Conservation (phyloP, 768 basidiomycete species). For the Ramaria sp. region DNA sequence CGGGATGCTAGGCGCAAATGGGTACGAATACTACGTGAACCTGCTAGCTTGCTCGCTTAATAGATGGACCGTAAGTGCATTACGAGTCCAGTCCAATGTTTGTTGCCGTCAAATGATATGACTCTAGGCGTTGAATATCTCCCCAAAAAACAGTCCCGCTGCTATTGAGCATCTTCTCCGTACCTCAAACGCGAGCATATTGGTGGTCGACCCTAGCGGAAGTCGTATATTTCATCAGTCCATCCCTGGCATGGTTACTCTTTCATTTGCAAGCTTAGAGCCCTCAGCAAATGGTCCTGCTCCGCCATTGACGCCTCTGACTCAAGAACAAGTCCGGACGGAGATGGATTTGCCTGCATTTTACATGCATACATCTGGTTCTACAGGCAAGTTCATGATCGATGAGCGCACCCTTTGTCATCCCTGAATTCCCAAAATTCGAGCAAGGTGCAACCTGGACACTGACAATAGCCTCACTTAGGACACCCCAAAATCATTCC, state of each 20-base stretch:
- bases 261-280: not conserved
- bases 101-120: not conserved
- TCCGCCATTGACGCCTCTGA: not conserved
- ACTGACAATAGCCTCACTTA: not conserved
- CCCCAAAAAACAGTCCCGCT: conserved; percentile 3
- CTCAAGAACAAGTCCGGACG: not conserved
- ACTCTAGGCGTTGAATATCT: conserved; percentile 2
- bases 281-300: not conserved
- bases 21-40: conserved; percentile 3
- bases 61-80: conserved; percentile 7
- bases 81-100: not conserved
- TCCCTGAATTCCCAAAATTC: not conserved
- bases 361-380: conserved; percentile 1
- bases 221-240: not conserved
- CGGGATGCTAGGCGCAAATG: not conserved
- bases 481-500: conserved; percentile 1
- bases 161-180: conserved; percentile 4
- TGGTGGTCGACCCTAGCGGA: not conserved
- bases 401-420: not conserved
- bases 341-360: not conserved
- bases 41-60: conserved; percentile 1
- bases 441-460: not conserved
- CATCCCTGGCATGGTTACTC: not conserved
- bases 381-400: not conserved
- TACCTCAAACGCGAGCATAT: not conserved